Conservation (phyloP, 2,329 filamentous ascomycete species). For the Chrysoporthe deuterocubensis region DNA sequence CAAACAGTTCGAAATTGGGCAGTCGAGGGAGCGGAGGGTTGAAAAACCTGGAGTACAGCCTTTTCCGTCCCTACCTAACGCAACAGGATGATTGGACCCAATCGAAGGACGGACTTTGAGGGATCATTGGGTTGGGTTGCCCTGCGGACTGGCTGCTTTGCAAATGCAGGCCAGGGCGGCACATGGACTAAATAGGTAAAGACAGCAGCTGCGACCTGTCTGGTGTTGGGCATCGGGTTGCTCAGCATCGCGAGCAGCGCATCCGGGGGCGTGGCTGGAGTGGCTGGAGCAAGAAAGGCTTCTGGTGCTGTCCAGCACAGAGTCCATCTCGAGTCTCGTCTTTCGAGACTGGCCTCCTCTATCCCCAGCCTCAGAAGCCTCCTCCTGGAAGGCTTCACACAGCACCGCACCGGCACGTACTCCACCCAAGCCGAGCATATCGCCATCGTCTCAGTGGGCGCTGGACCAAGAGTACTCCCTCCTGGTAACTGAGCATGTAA, state of each 20-base stretch:
- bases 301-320: not conserved
- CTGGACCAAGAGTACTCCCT: not conserved
- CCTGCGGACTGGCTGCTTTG: too few relatives aligned
- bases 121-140: not conserved
- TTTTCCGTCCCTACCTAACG: not conserved
- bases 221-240: not conserved
- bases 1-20: not conserved
- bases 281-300: not conserved
- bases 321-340: not conserved
- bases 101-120: not conserved
- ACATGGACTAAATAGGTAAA: not conserved
- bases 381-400: not conserved
- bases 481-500: not conserved
- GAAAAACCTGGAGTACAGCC: not conserved
- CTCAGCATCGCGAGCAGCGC: not conserved
- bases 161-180: too few relatives aligned
- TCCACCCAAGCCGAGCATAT: not conserved
- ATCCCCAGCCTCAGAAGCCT: not conserved
- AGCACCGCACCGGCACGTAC: not conserved
- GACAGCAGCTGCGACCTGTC: not conserved
- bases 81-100: not conserved
- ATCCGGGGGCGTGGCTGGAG: not conserved
- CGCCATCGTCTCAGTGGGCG: not conserved
- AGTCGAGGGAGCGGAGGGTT: not conserved
- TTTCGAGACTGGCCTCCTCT: not conserved